Evolutionary conservation across 2,329 filamentous ascomycete genomes (phyloP).

Genomic region (Myotisia sp.): DNA sequence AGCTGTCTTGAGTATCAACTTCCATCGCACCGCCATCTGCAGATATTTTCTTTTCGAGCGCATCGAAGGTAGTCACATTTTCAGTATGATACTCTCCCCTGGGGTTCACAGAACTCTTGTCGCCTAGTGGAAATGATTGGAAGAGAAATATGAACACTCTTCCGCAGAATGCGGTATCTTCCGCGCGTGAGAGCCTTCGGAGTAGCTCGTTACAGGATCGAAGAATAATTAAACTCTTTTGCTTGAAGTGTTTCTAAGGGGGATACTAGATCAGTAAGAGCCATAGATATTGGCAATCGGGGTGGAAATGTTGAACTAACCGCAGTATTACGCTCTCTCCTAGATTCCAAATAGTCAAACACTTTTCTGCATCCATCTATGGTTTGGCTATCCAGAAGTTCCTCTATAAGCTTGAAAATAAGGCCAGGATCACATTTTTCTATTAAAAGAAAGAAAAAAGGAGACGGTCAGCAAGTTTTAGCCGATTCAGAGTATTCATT

Average conservation of each 20-base stretch:
- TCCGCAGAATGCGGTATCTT: slow-evolving; percentile 94
- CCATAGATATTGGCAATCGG: background rate
- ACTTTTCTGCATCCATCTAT: slow-evolving; percentile 81
- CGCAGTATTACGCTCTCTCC: slow-evolving; percentile 73
- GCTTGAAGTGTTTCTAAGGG: slow-evolving; percentile 50
- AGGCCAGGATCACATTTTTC: slow-evolving; percentile 55
- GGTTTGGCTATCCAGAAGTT: slow-evolving; percentile 89
- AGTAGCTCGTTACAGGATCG: slow-evolving; percentile 89
- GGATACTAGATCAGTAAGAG: slow-evolving; percentile 1
- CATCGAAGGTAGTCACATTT: slow-evolving; percentile 78
- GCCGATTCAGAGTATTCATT: background rate
- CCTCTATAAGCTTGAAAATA: slow-evolving; percentile 81
- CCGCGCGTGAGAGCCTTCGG: slow-evolving; percentile 82
- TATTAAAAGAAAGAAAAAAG: slow-evolving; percentile 4
- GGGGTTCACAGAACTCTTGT: slow-evolving; percentile 93
- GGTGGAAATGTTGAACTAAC: slow-evolving; percentile 32
- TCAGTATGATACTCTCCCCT: slow-evolving; percentile 91
- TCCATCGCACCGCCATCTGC: slow-evolving; percentile 47
- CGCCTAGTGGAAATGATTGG: slow-evolving; percentile 89
- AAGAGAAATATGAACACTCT: slow-evolving; percentile 98
- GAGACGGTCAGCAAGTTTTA: slow-evolving; percentile 3
- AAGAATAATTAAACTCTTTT: slow-evolving; percentile 80
- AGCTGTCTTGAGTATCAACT: slow-evolving; percentile 41
- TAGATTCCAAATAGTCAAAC: slow-evolving; percentile 89
- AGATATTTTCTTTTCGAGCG: slow-evolving; percentile 28